phyloP scores from a whole-genome alignment of 805 yeast genomes.

The Sungouiella thailandica region DNA sequence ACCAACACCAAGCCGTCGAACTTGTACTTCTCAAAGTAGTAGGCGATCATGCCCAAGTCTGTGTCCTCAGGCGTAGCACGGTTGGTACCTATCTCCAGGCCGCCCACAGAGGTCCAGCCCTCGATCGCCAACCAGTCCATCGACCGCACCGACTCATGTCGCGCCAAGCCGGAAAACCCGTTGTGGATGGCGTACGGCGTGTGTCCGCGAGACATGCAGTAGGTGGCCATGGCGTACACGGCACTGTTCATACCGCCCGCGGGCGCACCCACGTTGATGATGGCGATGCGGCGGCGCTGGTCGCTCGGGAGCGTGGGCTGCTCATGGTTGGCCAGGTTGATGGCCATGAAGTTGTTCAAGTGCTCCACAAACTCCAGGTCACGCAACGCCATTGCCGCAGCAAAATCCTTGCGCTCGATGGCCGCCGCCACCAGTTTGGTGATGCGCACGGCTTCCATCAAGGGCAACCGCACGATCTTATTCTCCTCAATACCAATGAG shows the following conservation, averaged over 20 bases:
- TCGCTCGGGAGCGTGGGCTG: constrained; percentile 45
- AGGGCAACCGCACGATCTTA: constrained; percentile 76
- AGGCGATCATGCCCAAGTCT: constrained; percentile 89
- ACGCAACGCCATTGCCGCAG: constrained; percentile 79
- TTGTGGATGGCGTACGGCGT: constrained; percentile 65
- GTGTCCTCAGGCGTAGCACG: constrained; percentile 60
- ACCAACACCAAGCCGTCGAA: constrained; percentile 87
- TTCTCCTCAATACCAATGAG: constrained; percentile 88
- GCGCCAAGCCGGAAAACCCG: constrained; percentile 68
- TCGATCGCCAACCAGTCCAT: constrained; percentile 66
- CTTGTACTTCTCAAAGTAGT: constrained; percentile 80
- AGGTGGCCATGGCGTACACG: constrained; percentile 68
- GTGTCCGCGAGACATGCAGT: constrained; percentile 74
- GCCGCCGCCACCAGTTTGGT: constrained; percentile 92
- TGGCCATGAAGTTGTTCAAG: constrained; percentile 54
- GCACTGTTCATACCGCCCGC: constrained; percentile 77
- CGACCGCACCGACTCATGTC: constrained; percentile 56
- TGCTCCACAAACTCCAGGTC: constrained; percentile 84
- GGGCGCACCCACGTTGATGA: constrained; percentile 76
- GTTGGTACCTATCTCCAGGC: constrained; percentile 80
- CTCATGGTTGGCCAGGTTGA: constrained; percentile 61
- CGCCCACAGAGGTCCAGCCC: constrained; percentile 72
- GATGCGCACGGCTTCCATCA: constrained; percentile 83
- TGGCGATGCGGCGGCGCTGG: constrained; percentile 58
- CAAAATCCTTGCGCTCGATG: constrained; percentile 72